Conservation (phyloP, 257 asterid genomes). For the Plectranthus barbatus region DNA sequence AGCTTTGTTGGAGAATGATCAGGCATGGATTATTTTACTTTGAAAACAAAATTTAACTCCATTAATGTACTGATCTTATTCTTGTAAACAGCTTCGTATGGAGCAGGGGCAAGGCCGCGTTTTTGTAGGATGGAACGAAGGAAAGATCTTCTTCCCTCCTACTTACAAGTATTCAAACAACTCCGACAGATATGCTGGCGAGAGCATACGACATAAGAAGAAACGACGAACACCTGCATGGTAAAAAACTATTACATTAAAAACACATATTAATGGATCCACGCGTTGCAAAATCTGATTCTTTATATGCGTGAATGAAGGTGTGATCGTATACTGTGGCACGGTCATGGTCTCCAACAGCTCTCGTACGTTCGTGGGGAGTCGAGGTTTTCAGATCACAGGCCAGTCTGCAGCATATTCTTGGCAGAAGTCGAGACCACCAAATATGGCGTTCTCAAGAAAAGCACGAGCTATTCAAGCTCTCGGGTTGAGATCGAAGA, state of each 20-base stretch:
- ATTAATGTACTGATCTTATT: not conserved
- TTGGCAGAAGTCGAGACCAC: constrained; percentile 72
- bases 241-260: constrained; percentile 21
- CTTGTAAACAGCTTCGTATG: constrained; percentile 50
- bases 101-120: constrained; percentile 78
- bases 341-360: constrained; percentile 69
- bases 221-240: constrained; percentile 94
- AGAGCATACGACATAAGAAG: constrained; percentile 58
- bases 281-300: not conserved
- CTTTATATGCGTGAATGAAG: constrained; percentile 29
- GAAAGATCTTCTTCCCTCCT: constrained; percentile 79
- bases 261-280: not conserved
- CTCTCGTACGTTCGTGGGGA: constrained; percentile 87
- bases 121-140: constrained; percentile 84
- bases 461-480: constrained; percentile 46
- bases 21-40: constrained; percentile 32
- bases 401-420: constrained; percentile 71
- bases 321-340: constrained; percentile 93
- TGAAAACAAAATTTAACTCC: not conserved
- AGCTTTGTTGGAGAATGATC: constrained; percentile 80
- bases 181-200: constrained; percentile 86
- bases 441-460: constrained; percentile 37
- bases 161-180: constrained; percentile 86
- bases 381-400: constrained; percentile 82
- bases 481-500: constrained; percentile 79